A percentile compares a stretch with the other conserved stretches of the same genome.
phyloP scores from a whole-genome alignment of 2,329 filamentous ascomycete genomes.

The Fulvia fulva region DNA sequence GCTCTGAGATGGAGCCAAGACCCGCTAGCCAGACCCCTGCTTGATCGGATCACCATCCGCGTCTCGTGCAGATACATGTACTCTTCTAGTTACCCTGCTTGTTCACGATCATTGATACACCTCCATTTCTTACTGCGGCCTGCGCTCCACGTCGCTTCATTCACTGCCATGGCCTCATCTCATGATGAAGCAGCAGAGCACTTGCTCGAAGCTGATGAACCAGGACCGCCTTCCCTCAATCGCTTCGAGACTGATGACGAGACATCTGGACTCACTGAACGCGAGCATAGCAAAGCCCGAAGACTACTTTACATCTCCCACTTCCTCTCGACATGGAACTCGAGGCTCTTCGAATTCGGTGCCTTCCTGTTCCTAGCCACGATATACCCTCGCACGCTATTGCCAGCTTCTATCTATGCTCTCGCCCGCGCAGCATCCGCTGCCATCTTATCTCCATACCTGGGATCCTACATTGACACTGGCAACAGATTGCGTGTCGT shows the following conservation, averaged over 20 bases:
- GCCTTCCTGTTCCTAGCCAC: constrained; percentile 47
- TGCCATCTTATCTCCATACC: constrained; percentile 54
- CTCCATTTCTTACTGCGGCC: not conserved
- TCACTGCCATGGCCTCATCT: not conserved
- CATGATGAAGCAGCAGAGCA: not conserved
- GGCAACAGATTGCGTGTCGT: constrained; percentile 40
- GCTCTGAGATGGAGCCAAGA: not conserved
- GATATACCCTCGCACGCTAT: constrained; percentile 52
- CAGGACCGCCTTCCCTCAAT: not conserved
- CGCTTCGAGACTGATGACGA: not conserved
- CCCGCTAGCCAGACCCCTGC: not conserved
- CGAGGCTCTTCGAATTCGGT: constrained; percentile 48
- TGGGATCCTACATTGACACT: constrained; percentile 59
- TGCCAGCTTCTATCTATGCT: constrained; percentile 67
- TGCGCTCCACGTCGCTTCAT: not conserved
- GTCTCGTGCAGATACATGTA: too few relatives aligned
- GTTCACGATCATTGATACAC: not conserved
- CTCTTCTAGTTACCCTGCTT: too few relatives aligned
- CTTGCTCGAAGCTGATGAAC: not conserved
- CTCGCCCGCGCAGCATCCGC: constrained; percentile 56
- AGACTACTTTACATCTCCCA: constrained; percentile 44
- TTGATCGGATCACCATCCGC: not conserved
- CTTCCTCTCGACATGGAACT: constrained; percentile 48
- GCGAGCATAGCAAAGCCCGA: not conserved
- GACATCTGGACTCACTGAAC: not conserved